Conservation (phyloP, 2,329 filamentous ascomycete species). For the Dichotomopilus funicola region DNA sequence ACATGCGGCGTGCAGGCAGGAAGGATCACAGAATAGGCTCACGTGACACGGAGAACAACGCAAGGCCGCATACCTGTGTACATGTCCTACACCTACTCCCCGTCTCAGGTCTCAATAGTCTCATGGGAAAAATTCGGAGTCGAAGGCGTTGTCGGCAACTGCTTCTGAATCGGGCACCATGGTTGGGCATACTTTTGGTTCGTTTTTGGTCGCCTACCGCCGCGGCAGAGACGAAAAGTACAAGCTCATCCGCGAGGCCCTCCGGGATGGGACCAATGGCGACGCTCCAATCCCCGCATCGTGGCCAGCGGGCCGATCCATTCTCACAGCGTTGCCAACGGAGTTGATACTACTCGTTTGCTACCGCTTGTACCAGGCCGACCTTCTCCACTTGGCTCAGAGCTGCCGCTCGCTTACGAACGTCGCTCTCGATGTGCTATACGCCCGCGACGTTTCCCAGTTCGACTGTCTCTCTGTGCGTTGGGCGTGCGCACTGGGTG, state of each 20-base stretch:
- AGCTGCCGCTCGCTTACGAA: conserved; percentile 7
- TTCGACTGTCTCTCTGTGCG: conserved; percentile 18
- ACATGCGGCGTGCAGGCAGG: no score
- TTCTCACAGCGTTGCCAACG: conserved; percentile 9
- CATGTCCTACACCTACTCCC: no score
- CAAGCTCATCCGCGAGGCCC: neutral
- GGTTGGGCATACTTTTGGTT: neutral
- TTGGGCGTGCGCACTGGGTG: conserved; percentile 16
- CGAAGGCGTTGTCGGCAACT: no score
- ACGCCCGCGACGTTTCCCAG: conserved; percentile 11
- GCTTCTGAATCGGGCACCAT: neutral
- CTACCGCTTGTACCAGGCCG: conserved; percentile 13
- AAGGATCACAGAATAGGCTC: no score
- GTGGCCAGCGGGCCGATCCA: conserved; percentile 8
- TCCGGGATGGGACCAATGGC: neutral
- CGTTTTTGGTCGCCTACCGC: neutral
- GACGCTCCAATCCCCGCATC: neutral
- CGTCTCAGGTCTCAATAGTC: no score
- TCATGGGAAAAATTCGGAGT: no score
- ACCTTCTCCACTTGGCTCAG: conserved; percentile 13
- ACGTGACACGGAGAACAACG: no score
- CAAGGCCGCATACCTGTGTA: no score
- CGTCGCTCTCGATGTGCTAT: neutral
- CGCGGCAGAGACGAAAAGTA: conserved; percentile 4
- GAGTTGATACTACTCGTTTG: conserved; percentile 13